Percentiles rank a stretch among this genome's conserved stretches.
phyloP scores from a whole-genome alignment of 2,329 filamentous ascomycete species.

The Nemania sp. region DNA sequence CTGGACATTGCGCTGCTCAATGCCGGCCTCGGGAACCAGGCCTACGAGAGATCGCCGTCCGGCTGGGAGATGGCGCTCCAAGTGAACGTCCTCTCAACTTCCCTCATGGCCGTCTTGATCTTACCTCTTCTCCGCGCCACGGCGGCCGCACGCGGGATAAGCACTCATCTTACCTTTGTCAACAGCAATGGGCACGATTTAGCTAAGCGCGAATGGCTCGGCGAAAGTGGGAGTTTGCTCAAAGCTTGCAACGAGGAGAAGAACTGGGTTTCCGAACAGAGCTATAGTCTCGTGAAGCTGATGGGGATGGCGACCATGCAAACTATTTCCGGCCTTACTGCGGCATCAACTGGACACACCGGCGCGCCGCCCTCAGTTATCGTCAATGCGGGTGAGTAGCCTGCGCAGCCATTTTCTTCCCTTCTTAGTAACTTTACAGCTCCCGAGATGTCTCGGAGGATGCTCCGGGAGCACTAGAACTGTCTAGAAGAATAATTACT shows the following conservation, averaged over 20 bases:
- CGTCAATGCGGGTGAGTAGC: too few species aligned
- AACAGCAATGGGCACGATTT: background rate
- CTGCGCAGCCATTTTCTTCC: too few species aligned
- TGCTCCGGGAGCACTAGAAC: too few species aligned
- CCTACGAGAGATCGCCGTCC: conserved; percentile 1
- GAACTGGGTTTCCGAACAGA: background rate
- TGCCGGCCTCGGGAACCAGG: conserved; percentile 23
- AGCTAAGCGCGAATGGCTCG: background rate
- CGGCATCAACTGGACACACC: background rate
- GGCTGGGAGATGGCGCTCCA: conserved; percentile 22
- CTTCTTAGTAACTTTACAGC: too few species aligned
- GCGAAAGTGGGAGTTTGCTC: background rate
- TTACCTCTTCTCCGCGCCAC: conserved; percentile 7
- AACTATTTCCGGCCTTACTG: background rate
- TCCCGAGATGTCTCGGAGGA: too few species aligned
- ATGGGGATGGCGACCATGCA: background rate
- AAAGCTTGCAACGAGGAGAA: background rate
- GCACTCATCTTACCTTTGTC: background rate
- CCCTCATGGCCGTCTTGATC: conserved; percentile 25
- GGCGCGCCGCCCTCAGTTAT: too few species aligned
- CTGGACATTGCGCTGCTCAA: conserved; percentile 27
- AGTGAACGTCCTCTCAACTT: conserved; percentile 28
- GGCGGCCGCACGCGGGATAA: background rate
- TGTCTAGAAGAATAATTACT: too few species aligned
- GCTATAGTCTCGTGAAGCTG: background rate